A percentile compares a stretch with the other conserved stretches of the same genome.
These are phyloP conservation scores for Flaveria floridana DNA, from an alignment of 140 eudicot species.

Conservation along the genomic window DNA sequence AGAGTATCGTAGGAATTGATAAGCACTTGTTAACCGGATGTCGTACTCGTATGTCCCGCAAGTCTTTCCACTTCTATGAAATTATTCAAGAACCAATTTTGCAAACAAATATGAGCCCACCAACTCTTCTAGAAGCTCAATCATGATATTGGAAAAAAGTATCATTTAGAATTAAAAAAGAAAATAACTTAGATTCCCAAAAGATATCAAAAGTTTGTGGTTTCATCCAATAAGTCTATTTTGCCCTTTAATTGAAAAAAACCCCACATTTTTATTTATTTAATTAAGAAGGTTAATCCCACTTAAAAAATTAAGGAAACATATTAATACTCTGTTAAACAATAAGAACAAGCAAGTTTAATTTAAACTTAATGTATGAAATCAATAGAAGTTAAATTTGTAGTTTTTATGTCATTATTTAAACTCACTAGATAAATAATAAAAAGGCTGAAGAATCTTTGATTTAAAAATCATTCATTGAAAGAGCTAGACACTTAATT, in stretches of 20 bases:
- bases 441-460: background rate
- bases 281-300: background rate
- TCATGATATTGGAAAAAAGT: conserved; percentile 24
- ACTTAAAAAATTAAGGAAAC: background rate
- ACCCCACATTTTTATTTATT: background rate
- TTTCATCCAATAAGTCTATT: conserved; percentile 5
- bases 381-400: no score
- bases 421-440: background rate
- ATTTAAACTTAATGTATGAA: no score
- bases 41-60: conserved; percentile 16
- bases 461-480: conserved; percentile 28
- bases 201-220: conserved; percentile 31
- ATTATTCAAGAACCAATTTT: conserved; percentile 15
- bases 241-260: conserved; percentile 5
- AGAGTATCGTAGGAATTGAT: background rate
- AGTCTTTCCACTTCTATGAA: conserved; percentile 18
- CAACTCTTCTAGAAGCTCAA: conserved; percentile 30
- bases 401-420: background rate
- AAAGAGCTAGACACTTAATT: conserved; percentile 19
- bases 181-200: conserved; percentile 18
- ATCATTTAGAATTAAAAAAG: conserved; percentile 5
- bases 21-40: conserved; percentile 21
- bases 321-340: background rate
- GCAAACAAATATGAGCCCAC: conserved; percentile 28
- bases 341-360: no score